phyloP scores from a whole-genome alignment of 2,329 filamentous ascomycete genomes.

The Erysiphe pulchra region DNA sequence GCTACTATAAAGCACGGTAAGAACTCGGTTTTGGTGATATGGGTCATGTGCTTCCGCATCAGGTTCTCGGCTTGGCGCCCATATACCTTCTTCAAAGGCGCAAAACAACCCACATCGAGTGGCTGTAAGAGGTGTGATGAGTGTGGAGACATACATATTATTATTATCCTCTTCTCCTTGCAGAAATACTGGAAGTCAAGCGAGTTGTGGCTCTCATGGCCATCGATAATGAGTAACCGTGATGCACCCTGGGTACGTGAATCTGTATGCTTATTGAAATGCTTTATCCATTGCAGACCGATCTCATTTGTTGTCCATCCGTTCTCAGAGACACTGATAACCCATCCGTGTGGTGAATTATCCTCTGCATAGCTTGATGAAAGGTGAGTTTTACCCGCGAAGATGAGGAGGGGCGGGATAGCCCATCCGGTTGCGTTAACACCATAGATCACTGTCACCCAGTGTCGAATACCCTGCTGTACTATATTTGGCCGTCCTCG shows the following conservation, averaged over 20 bases:
- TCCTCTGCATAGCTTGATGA: constrained; percentile 4
- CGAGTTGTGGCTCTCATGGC: constrained; percentile 11
- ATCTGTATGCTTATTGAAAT: too few relatives aligned
- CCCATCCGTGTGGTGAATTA: constrained; percentile 7
- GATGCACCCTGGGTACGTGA: constrained; percentile 4
- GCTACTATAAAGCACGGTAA: not conserved
- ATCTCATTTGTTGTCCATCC: constrained; percentile 12
- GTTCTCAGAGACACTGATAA: constrained; percentile 9
- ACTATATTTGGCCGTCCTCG: constrained; percentile 3
- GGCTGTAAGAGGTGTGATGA: constrained; percentile 15
- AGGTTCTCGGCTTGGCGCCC: not conserved
- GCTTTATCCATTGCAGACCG: too few relatives aligned
- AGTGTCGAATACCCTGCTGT: constrained; percentile 10
- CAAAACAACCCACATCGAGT: constrained; percentile 14
- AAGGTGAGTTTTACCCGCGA: constrained; percentile 4
- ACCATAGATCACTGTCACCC: constrained; percentile 8
- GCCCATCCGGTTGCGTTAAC: constrained; percentile 7
- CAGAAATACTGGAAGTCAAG: not conserved
- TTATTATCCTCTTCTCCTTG: constrained; percentile 12
- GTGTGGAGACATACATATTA: constrained; percentile 13
- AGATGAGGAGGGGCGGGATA: constrained; percentile 9
- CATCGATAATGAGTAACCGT: constrained; percentile 14
- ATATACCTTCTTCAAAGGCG: constrained; percentile 11
- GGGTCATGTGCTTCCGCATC: not conserved
- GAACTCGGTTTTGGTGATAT: not conserved